Conservation (phyloP, 352 stramenopile genomes). For the Phytophthora citricola region DNA sequence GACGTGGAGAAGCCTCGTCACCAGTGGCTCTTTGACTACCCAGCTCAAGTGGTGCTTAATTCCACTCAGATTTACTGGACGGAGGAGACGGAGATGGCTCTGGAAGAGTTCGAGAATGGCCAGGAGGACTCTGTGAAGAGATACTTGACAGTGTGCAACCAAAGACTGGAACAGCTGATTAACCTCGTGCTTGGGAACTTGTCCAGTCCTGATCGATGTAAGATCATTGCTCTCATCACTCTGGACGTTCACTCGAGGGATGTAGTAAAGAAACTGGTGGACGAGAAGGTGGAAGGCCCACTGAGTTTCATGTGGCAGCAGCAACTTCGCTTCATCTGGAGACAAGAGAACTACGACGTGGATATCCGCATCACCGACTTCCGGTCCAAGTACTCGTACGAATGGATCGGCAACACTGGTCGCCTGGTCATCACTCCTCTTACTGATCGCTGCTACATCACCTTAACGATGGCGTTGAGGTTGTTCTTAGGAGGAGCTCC, state of each 20-base stretch:
- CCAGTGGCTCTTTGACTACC: constrained; percentile 98
- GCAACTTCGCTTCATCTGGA: constrained; percentile 90
- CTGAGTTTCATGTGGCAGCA: constrained; percentile 91
- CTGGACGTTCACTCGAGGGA: constrained; percentile 96
- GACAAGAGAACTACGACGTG: constrained; percentile 95
- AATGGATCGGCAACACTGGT: constrained; percentile 91
- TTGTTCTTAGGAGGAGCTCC: constrained; percentile 96
- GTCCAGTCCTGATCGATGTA: constrained; percentile 90
- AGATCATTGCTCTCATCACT: constrained; percentile 96
- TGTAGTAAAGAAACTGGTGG: constrained; percentile 91
- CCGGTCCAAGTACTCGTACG: constrained; percentile 93
- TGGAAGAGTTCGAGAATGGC: constrained; percentile 90
- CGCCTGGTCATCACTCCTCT: constrained; percentile 96
- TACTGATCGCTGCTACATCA: constrained; percentile 98
- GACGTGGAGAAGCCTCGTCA: constrained; percentile 97
- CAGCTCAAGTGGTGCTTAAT: constrained; percentile 89
- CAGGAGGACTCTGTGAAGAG: constrained; percentile 89
- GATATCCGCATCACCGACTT: constrained; percentile 98
- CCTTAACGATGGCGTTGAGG: constrained; percentile 95
- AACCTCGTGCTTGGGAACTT: constrained; percentile 92
- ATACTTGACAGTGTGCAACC: constrained; percentile 82
- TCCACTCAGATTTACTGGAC: constrained; percentile 96
- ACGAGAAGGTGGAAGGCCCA: constrained; percentile 90
- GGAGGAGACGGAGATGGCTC: constrained; percentile 94
- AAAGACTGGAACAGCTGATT: constrained; percentile 91